Base-by-base conservation (phyloP, 345 rosid genomes). In the Populus davidiana region DNA sequence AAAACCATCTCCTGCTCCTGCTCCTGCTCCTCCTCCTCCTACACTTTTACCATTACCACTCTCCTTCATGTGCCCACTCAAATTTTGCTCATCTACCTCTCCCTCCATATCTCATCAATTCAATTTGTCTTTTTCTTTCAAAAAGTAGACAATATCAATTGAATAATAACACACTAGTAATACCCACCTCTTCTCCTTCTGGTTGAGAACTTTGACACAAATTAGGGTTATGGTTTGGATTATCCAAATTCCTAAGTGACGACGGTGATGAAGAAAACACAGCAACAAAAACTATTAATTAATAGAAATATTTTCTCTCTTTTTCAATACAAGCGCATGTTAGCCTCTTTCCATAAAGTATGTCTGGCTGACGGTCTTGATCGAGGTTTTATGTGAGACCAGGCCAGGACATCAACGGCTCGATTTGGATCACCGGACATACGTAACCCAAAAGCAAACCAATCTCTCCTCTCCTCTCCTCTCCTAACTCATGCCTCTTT, bases 1-100 rank as follows among this genome's bases (percentile, higher is more conserved):
- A 41, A 96, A 88, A 47, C 98, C 98, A 75, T 92, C 96, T 77
- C 35, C 69, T 66, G 39, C 43, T 66, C 25, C 25, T 25, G 17
- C 16, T 23, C 12, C 69, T 66, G 18, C 16, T n/a, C 27, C 69
- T 65, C 33, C 69, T 66, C 69, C 69, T 66, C 17, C 20, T 0
- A 12, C 16, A n/a, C 79, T 79, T 33, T 85, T 89, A 72, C 59
- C 71, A 38, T 73, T 83, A 31, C 69, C 69, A 47, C 54, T 78
- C 10, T 64, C 77, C 31, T 78, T 81, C 39, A 77, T 71, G 79
- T 89, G 96, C 35, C 80, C 84, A 80, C 86, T 91, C 88, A 91
- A 82, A 85, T 82, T 93, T 84, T 87, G 81, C 79, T 84, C 90
- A 44, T 44, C 50, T 44, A 44, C 17, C 83, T 76, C 72, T 62